A percentile compares a stretch with the other conserved stretches of the same genome.
Evolutionary conservation across 176 grass and related monocot genomes (phyloP).

Genomic region (Aegilops longissima): DNA sequence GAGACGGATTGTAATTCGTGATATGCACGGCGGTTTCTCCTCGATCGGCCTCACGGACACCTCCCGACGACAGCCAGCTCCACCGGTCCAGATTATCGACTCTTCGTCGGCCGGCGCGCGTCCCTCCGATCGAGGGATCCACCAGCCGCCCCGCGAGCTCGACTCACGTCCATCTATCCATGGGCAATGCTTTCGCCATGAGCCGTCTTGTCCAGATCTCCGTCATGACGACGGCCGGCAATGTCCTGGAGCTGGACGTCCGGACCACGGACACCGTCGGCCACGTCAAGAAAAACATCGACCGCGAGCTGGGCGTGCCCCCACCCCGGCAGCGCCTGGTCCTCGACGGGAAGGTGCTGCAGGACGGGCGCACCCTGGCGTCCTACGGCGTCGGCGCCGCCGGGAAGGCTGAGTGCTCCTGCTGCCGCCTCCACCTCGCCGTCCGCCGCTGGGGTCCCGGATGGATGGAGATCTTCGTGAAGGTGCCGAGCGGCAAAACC

Average conservation of each 20-base stretch:
- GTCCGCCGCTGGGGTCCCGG: not conserved
- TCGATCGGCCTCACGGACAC: too few relatives aligned
- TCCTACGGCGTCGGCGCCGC: not conserved
- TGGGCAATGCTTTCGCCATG: not conserved
- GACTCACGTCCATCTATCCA: not conserved
- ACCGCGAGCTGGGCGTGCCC: not conserved
- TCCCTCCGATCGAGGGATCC: too few relatives aligned
- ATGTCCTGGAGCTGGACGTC: not conserved
- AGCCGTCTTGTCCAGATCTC: not conserved
- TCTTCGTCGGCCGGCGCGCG: not conserved
- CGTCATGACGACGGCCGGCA: not conserved
- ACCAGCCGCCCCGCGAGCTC: not conserved
- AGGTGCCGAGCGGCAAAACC: not conserved
- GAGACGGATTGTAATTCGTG: not conserved
- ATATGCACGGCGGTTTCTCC: too few relatives aligned
- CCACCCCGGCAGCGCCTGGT: not conserved
- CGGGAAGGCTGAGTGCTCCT: not conserved
- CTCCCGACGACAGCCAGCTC: too few relatives aligned
- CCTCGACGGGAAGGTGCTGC: not conserved
- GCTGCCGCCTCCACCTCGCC: not conserved
- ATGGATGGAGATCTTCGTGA: not conserved
- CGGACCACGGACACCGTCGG: not conserved
- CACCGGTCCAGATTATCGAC: too few relatives aligned
- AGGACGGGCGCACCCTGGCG: not conserved
- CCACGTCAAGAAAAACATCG: not conserved